Conservation (phyloP, 176 grass and related monocot species). For the Chrysopogon serrulatus region DNA sequence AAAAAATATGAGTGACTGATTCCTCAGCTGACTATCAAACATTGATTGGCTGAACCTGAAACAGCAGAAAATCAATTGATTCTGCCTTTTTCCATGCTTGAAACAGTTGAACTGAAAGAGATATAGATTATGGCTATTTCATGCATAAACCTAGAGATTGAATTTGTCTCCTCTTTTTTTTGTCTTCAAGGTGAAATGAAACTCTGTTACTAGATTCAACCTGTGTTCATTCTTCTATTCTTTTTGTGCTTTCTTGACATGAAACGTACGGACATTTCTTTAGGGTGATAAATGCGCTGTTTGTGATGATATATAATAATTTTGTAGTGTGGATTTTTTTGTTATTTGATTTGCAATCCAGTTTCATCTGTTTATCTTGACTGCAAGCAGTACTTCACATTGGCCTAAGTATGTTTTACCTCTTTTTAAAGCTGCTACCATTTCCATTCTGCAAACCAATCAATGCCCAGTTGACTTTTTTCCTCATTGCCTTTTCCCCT, state of each 20-base stretch:
- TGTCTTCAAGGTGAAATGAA: not conserved
- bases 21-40: conserved; percentile 6
- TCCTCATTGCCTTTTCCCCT: not conserved
- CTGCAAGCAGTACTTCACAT: not conserved
- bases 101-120: not conserved
- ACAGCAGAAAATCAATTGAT: not conserved
- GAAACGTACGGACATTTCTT: not conserved
- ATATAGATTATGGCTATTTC: not conserved
- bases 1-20: not conserved
- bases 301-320: not conserved
- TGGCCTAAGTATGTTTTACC: not conserved
- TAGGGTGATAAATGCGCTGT: not conserved
- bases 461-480: not conserved
- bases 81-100: not conserved
- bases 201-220: not conserved
- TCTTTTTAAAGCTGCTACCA: not conserved
- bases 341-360: not conserved
- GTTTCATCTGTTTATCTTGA: not conserved
- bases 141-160: conserved; percentile 6
- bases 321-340: not conserved
- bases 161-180: conserved; percentile 16
- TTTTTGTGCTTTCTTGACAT: not conserved
- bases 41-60: not conserved
- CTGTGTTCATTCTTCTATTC: not conserved
- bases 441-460: conserved; percentile 3